These are phyloP conservation scores for Stipa capillata DNA, from an alignment of 176 grass and related monocot genomes.

Conservation along the genomic window DNA sequence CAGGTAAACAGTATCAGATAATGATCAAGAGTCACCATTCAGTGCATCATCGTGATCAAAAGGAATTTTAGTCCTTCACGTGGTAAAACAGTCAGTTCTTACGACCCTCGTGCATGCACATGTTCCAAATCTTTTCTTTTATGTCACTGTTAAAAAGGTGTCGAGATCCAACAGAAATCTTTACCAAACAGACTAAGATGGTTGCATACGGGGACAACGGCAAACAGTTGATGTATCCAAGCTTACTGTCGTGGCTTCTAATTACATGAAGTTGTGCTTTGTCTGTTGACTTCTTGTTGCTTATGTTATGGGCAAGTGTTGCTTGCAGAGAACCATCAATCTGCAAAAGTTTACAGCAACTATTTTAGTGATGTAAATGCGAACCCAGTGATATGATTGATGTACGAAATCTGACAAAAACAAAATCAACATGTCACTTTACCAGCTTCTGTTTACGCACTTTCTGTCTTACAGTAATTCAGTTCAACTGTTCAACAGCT, in stretches of 20 bases:
- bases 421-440: neutral
- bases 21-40: neutral
- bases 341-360: neutral
- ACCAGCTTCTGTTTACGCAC: constrained; percentile 1
- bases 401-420: neutral
- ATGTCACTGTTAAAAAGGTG: constrained; percentile 2
- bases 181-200: neutral
- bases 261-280: neutral
- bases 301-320: constrained; percentile 41
- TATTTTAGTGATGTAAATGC: neutral
- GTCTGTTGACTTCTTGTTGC: constrained; percentile 19
- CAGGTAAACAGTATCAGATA: constrained; percentile 18
- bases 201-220: neutral
- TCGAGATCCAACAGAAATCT: neutral
- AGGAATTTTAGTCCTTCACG: constrained; percentile 33
- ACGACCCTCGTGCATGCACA: neutral
- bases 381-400: neutral
- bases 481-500: no score
- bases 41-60: constrained; percentile 18
- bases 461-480: neutral
- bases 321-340: constrained; percentile 14
- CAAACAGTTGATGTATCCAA: neutral
- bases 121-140: neutral
- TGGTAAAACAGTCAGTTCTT: constrained; percentile 1
- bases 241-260: no score